Conservation (phyloP, 2,329 filamentous ascomycete species). For the Penicillium sp. region DNA sequence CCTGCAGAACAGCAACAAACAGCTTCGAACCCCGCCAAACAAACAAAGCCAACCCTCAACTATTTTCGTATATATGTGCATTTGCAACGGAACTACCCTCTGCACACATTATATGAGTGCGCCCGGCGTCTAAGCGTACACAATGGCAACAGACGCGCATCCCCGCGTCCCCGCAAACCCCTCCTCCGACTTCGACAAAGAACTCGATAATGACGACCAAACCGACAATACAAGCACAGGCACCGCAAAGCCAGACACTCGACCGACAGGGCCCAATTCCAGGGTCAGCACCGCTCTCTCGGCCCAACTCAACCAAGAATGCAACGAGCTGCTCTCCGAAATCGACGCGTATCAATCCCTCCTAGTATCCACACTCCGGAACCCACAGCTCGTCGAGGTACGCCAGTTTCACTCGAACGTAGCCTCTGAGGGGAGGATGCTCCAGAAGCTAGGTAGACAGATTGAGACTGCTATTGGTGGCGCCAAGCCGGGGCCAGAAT, state of each 20-base stretch:
- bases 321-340: conserved; percentile 45
- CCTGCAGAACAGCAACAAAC: not conserved
- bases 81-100: not conserved
- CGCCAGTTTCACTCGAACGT: conserved; percentile 51
- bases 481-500: not conserved
- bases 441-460: conserved; percentile 45
- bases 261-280: not conserved
- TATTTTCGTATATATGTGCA: not conserved
- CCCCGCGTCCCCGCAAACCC: not conserved
- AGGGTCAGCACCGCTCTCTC: conserved; percentile 26
- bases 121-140: not conserved
- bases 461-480: conserved; percentile 17
- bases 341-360: conserved; percentile 47
- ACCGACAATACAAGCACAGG: conserved; percentile 1
- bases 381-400: conserved; percentile 51
- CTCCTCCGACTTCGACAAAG: not conserved
- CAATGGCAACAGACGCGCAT: not conserved
- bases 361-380: conserved; percentile 41
- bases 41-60: not conserved
- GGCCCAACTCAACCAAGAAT: conserved; percentile 38
- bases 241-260: not conserved
- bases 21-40: not conserved
- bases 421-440: conserved; percentile 48
- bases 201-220: not conserved
- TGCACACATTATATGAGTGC: not conserved